phyloP scores from a whole-genome alignment of 768 basidiomycete species.

The Mycena kentingensis region DNA sequence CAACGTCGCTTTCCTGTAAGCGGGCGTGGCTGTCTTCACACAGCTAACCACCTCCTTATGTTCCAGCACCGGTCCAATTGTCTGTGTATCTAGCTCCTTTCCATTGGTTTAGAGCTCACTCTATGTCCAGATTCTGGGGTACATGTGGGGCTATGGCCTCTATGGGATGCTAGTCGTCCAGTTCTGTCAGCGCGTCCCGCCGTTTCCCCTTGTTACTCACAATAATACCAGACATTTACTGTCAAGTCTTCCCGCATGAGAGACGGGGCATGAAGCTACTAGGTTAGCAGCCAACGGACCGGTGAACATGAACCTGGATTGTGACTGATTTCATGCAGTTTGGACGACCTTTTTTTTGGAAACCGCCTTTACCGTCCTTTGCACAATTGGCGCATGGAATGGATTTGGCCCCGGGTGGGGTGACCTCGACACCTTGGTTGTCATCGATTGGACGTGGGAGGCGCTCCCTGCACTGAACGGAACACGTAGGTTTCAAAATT shows the following conservation, averaged over 20 bases:
- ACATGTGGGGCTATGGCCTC: slow-evolving; percentile 22
- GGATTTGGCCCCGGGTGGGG: slow-evolving; percentile 23
- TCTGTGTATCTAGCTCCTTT: not conserved
- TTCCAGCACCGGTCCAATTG: slow-evolving; percentile 17
- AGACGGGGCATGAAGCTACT: slow-evolving; percentile 13
- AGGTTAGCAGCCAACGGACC: slow-evolving; percentile 4
- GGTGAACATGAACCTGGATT: too few species aligned
- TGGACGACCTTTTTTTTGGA: slow-evolving; percentile 24
- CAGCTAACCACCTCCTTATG: not conserved
- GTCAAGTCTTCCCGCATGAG: slow-evolving; percentile 17
- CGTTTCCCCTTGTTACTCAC: not conserved
- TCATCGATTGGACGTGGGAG: slow-evolving; percentile 22
- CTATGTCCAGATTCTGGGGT: slow-evolving; percentile 20
- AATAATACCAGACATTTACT: slow-evolving; percentile 21
- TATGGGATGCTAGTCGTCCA: slow-evolving; percentile 26
- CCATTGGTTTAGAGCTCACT: not conserved
- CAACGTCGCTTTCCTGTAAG: slow-evolving; percentile 12
- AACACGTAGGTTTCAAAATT: too few species aligned
- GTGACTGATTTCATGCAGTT: slow-evolving; percentile 18
- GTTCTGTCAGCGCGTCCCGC: slow-evolving; percentile 19
- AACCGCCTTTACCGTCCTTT: slow-evolving; percentile 19
- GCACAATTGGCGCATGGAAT: slow-evolving; percentile 23
- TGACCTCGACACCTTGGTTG: slow-evolving; percentile 11
- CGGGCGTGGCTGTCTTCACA: not conserved
- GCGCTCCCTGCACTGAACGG: slow-evolving; percentile 9